Base-by-base conservation (phyloP, 2,329 filamentous ascomycete species). In the Phyllosticta capitalensis region DNA sequence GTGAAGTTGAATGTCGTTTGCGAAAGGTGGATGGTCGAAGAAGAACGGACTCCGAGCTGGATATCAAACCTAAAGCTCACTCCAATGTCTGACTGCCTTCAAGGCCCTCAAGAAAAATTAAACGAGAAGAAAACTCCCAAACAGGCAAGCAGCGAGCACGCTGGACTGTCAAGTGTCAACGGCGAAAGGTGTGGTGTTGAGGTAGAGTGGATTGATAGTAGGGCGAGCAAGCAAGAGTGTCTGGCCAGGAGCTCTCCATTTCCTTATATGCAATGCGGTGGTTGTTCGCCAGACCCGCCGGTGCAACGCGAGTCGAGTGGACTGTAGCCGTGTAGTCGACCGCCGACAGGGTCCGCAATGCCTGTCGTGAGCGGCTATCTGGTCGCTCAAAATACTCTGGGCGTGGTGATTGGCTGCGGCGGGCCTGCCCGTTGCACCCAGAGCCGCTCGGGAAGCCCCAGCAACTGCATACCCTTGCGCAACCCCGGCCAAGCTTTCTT, bases 1-100 rank as follows among this genome's bases (percentile, higher is more conserved):
- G 50, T 66, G 49, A 58, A 24, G 48, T 59, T 20, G 21, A n/a
- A n/a, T n/a, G 22, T 45, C 17, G 1, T 38, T 33, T 20, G 45
- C n/a, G 9, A 17, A 51, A 20, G 22, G 17, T 10, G 28, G 55
- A 5, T 21, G 30, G 14, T 38, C 17, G 21, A n/a, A 17, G 49
- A 45, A 14, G 54, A 48, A 20, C 4, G 17, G 12, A 19, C 26
- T 10, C 5, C 24, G 9, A 30, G 52, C 38, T 14, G 38, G 38
- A 45, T 45, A 7, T 45, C 38, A 45, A 45, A n/a, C n/a, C 38
- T 14, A 45, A 45, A 19, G 30, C 38, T n/a, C 38, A n/a, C 17
- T 4, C 17, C 5, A n/a, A n/a, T n/a, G 17, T 7, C 33, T 38
- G 12, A 10, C 33, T 38, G 10, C 33, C 38, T 45, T 45, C n/a